These are phyloP conservation scores for Bruguiera parviflora DNA, from an alignment of 345 rosid genomes.

Conservation along the genomic window DNA sequence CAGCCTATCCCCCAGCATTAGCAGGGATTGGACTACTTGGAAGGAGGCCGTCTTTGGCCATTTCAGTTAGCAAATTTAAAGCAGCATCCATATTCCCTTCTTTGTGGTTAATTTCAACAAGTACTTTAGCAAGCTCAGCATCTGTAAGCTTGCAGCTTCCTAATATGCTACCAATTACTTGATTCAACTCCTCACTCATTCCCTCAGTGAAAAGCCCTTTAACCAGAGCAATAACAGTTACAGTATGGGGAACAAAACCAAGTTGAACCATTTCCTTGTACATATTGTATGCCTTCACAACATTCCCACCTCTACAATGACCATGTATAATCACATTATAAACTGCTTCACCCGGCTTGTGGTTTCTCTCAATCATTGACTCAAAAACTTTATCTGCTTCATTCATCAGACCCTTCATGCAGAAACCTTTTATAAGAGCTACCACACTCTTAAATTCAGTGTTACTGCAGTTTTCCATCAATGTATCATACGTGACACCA, in stretches of 20 bases:
- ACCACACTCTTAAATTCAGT: conserved; percentile 57
- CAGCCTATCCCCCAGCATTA: conserved; percentile 5
- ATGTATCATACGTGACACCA: conserved; percentile 57
- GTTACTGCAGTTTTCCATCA: conserved; percentile 64
- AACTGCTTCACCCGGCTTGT: conserved; percentile 59
- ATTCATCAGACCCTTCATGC: conserved; percentile 84
- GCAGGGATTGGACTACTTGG: conserved; percentile 29
- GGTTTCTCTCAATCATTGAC: conserved; percentile 61
- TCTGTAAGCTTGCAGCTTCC: conserved; percentile 75
- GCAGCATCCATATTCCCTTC: conserved; percentile 86
- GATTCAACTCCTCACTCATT: conserved; percentile 52
- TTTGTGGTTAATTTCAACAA: conserved; percentile 69
- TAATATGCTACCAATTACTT: conserved; percentile 45
- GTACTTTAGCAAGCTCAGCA: conserved; percentile 67
- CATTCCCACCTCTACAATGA: conserved; percentile 60
- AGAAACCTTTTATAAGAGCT: conserved; percentile 80
- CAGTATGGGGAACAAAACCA: conserved; percentile 62
- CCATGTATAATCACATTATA: conserved; percentile 83
- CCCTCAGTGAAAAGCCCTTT: conserved; percentile 53
- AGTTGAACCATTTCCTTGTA: conserved; percentile 61
- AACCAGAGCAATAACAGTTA: conserved; percentile 62
- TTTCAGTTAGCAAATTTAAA: conserved; percentile 62
- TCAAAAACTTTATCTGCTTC: conserved; percentile 76
- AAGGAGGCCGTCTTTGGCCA: conserved; percentile 89
- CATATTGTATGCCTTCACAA: conserved; percentile 53